Conservation (phyloP, 805 yeast genomes). For the Cyberlindnera bimundalis region DNA sequence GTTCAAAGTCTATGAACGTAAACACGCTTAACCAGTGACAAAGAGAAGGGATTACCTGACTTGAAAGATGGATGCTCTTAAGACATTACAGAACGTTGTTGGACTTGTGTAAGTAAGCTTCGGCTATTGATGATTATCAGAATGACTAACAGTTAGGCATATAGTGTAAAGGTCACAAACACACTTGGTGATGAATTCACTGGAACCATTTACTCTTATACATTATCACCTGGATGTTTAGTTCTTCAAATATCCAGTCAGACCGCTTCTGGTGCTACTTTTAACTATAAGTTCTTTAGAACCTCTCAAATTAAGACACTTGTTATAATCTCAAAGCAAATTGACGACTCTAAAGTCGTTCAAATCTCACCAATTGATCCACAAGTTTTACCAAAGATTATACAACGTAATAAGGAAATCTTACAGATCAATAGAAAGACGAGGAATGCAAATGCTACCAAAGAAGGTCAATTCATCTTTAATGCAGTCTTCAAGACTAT, state of each 20-base stretch:
- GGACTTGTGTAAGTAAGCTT: slow-evolving; percentile 12
- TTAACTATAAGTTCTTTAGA: slow-evolving; percentile 49
- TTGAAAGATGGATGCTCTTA: slow-evolving; percentile 6
- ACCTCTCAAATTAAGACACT: slow-evolving; percentile 55
- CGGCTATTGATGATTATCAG: not conserved
- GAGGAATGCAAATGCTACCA: slow-evolving; percentile 35
- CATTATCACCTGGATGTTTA: slow-evolving; percentile 38
- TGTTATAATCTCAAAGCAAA: slow-evolving; percentile 41
- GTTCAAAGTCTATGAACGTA: too few species aligned
- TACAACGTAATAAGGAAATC: slow-evolving; percentile 20
- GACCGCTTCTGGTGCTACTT: slow-evolving; percentile 12
- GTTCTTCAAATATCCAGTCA: slow-evolving; percentile 26
- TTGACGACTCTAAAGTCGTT: slow-evolving; percentile 19
- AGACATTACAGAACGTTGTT: slow-evolving; percentile 8
- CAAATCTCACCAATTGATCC: slow-evolving; percentile 18
- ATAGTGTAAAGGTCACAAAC: slow-evolving; percentile 58
- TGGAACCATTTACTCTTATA: slow-evolving; percentile 66
- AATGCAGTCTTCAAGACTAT: slow-evolving; percentile 42
- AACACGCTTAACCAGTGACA: too few species aligned
- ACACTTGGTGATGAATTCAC: slow-evolving; percentile 50
- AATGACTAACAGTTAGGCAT: not conserved
- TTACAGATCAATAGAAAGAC: slow-evolving; percentile 25
- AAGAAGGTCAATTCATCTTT: slow-evolving; percentile 44
- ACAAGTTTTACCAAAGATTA: slow-evolving; percentile 14
- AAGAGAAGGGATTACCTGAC: too few species aligned